Conservation (phyloP, 202 grass and related monocot genomes). For the Elaeis oleifera region DNA sequence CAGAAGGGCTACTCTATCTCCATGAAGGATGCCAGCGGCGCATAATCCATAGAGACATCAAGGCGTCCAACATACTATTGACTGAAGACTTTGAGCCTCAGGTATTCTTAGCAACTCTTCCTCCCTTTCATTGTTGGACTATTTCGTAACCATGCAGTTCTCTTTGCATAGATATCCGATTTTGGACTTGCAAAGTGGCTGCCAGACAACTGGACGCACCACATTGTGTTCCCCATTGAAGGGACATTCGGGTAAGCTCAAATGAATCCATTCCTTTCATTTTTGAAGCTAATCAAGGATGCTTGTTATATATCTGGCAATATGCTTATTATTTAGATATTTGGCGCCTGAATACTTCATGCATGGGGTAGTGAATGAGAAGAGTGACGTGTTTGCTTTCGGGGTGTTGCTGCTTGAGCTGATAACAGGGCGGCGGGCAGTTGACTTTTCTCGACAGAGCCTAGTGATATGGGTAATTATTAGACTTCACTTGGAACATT, state of each 20-base stretch:
- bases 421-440: slow-evolving; percentile 71
- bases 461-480: slow-evolving; percentile 81
- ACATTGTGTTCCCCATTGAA: slow-evolving; percentile 93
- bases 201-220: slow-evolving; percentile 72
- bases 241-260: slow-evolving; percentile 85
- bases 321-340: slow-evolving; percentile 38
- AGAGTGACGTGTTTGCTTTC: slow-evolving; percentile 89
- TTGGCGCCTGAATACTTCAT: slow-evolving; percentile 99
- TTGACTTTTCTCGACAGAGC: slow-evolving; percentile 84
- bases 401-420: slow-evolving; percentile 95
- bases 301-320: slow-evolving; percentile 12
- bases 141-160: background rate
- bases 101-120: slow-evolving; percentile 25
- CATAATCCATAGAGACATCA: slow-evolving; percentile 99
- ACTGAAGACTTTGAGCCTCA: slow-evolving; percentile 90
- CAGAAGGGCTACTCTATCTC: slow-evolving; percentile 88
- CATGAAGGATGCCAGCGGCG: slow-evolving; percentile 90
- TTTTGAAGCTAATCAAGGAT: background rate
- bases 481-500: background rate
- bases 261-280: background rate
- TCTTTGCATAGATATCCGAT: slow-evolving; percentile 70
- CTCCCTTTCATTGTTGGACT: background rate
- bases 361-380: slow-evolving; percentile 96
- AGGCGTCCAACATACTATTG: slow-evolving; percentile 96
- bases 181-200: slow-evolving; percentile 99